Conservation (phyloP, 1,284 basidiomycete species). For the Phylloboletellus chloephorus region DNA sequence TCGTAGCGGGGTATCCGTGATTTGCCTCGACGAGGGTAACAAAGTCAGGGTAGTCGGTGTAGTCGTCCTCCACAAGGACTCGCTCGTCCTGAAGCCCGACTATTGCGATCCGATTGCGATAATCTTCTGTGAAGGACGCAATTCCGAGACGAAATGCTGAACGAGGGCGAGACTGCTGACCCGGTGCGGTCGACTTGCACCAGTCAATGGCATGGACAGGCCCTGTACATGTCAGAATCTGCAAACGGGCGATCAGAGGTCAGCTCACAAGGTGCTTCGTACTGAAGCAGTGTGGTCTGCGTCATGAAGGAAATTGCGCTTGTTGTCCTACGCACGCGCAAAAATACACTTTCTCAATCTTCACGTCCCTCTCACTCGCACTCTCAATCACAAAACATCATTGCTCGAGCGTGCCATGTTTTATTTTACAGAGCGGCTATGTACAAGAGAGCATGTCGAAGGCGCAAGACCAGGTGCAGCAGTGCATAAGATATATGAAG, state of each 20-base stretch:
- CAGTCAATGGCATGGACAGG: conserved; percentile 79
- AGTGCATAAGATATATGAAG: conserved; percentile 18
- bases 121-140: conserved; percentile 75
- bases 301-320: conserved; percentile 39
- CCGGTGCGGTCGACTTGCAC: conserved; percentile 75
- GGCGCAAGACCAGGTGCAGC: conserved; percentile 18
- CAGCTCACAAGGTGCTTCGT: conserved; percentile 68
- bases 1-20: conserved; percentile 82
- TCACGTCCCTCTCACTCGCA: no score
- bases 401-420: conserved; percentile 15
- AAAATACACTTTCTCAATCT: no score
- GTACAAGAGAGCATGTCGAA: conserved; percentile 30
- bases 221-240: conserved; percentile 44
- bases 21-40: conserved; percentile 72
- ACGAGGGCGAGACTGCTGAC: conserved; percentile 64
- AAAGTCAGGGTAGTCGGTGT: conserved; percentile 76
- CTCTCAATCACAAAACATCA: conserved; percentile 1
- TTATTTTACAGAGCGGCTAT: conserved; percentile 31
- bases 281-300: conserved; percentile 62
- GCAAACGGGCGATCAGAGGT: conserved; percentile 1
- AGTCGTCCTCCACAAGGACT: conserved; percentile 77
- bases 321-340: no score
- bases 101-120: conserved; percentile 75
- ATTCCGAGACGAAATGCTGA: conserved; percentile 77
- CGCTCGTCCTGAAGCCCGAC: conserved; percentile 80